These are phyloP conservation scores for Cryptosporidium bovis DNA, from an alignment of 169 alveolate species.

Conservation along the genomic window DNA sequence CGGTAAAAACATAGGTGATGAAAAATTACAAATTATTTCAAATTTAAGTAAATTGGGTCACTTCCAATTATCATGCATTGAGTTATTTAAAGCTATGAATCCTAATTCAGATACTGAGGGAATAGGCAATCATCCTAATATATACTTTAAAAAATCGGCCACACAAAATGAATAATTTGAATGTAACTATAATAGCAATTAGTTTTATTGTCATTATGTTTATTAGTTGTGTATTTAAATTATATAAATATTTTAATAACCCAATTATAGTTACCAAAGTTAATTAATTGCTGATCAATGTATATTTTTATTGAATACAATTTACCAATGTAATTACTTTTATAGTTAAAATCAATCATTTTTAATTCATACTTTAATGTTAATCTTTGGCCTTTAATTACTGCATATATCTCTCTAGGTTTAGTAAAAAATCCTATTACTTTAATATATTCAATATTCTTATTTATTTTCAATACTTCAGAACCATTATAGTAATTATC, in stretches of 20 bases:
- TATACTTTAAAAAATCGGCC: constrained; percentile 76
- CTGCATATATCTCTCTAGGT: constrained; percentile 31
- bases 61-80: constrained; percentile 88
- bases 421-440: constrained; percentile 13
- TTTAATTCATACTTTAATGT: not conserved
- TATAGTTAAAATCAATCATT: not conserved
- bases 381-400: not conserved
- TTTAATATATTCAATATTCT: constrained; percentile 11
- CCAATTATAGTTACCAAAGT: constrained; percentile 60
- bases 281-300: constrained; percentile 1
- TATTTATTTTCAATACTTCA: not conserved
- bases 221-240: not conserved
- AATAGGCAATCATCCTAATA: constrained; percentile 91
- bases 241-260: constrained; percentile 22
- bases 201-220: too few relatives aligned
- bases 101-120: constrained; percentile 89
- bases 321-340: not conserved
- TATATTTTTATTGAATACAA: constrained; percentile 29
- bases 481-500: too few relatives aligned
- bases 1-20: constrained; percentile 76
- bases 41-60: constrained; percentile 83
- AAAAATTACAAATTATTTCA: constrained; percentile 80
- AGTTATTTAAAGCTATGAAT: constrained; percentile 85
- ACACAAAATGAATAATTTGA: too few relatives aligned
- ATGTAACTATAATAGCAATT: too few relatives aligned